phyloP scores from a whole-genome alignment of 768 basidiomycete genomes.

The Kwoniella dendrophila region DNA sequence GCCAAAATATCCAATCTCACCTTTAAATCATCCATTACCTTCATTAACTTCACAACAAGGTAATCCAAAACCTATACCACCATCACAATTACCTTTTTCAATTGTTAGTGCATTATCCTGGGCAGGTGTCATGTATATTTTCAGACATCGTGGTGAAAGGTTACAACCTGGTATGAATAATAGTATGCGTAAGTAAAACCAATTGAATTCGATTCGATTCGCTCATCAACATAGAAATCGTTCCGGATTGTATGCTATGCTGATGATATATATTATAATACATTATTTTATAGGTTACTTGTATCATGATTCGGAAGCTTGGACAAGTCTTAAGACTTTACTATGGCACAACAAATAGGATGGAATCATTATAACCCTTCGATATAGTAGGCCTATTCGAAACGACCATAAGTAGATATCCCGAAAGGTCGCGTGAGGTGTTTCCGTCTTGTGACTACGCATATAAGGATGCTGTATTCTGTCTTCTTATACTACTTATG shows the following conservation, averaged over 20 bases:
- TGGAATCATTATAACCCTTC: too few species aligned
- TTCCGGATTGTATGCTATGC: background rate
- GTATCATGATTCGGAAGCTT: constrained; percentile 87
- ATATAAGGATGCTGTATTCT: too few species aligned
- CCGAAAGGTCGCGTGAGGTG: too few species aligned
- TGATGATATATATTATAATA: background rate
- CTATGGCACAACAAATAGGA: constrained; percentile 87
- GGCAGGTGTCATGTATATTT: constrained; percentile 97
- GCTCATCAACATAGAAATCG: too few species aligned
- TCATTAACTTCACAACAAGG: constrained; percentile 50
- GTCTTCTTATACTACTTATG: too few species aligned
- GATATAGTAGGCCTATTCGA: too few species aligned
- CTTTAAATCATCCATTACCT: constrained; percentile 51
- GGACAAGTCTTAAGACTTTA: constrained; percentile 78
- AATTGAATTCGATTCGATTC: background rate
- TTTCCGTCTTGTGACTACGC: too few species aligned
- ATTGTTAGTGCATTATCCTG: constrained; percentile 84
- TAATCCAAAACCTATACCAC: constrained; percentile 68
- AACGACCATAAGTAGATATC: too few species aligned
- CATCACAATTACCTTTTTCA: constrained; percentile 80
- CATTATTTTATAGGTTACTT: constrained; percentile 64
- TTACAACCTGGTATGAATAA: constrained; percentile 96
- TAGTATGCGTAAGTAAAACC: constrained; percentile 67
- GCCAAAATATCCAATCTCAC: constrained; percentile 55
- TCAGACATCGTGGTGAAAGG: constrained; percentile 80